These are phyloP conservation scores for Globisporangium lucens DNA, from an alignment of 352 stramenopile genomes.

Conservation along the genomic window DNA sequence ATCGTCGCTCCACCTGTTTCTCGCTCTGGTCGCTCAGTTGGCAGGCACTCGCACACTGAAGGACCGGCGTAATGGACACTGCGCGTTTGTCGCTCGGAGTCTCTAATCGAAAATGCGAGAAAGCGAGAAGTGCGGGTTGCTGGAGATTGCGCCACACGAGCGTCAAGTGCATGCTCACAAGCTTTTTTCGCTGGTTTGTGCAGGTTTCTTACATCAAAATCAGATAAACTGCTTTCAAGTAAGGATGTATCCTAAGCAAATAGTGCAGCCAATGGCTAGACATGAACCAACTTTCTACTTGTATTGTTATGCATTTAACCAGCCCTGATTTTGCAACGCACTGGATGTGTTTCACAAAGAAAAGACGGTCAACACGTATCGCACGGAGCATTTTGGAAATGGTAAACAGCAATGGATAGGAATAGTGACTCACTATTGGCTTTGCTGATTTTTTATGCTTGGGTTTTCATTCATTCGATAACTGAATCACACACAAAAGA, in stretches of 20 bases:
- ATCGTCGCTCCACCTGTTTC: neutral
- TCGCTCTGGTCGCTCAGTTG: neutral
- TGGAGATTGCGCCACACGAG: neutral
- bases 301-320: neutral
- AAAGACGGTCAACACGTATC: neutral
- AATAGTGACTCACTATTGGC: no score
- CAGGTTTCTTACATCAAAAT: neutral
- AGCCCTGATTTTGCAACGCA: neutral
- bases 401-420: neutral
- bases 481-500: no score
- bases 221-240: neutral
- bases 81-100: neutral
- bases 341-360: neutral
- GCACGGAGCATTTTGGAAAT: neutral
- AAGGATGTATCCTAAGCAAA: neutral
- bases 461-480: no score
- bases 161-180: neutral
- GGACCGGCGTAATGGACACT: no score
- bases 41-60: neutral
- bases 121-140: neutral
- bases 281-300: neutral
- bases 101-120: conserved; percentile 8
- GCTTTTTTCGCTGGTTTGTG: neutral
- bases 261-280: neutral
- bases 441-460: no score